A percentile compares a stretch with the other conserved stretches of the same genome.
These are phyloP conservation scores for Atkinsonella texensis DNA, from an alignment of 2,329 filamentous ascomycete genomes.

Conservation along the genomic window DNA sequence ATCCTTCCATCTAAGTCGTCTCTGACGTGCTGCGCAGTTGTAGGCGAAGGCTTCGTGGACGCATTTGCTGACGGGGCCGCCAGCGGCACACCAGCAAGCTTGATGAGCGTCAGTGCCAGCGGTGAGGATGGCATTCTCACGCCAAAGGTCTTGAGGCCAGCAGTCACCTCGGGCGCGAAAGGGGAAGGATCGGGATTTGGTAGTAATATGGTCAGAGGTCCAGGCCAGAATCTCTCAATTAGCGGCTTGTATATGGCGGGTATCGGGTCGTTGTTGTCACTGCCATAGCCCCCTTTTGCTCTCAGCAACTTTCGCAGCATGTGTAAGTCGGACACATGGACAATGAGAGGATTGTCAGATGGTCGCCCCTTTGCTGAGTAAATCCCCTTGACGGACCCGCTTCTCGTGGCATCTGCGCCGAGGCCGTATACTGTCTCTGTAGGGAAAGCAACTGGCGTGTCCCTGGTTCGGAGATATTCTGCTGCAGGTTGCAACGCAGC, in stretches of 20 bases:
- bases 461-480: conserved; percentile 47
- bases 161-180: conserved; percentile 85
- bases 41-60: conserved; percentile 85
- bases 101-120: conserved; percentile 80
- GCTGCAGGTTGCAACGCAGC: conserved; percentile 51
- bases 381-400: conserved; percentile 75
- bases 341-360: conserved; percentile 88
- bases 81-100: conserved; percentile 63
- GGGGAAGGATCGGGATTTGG: conserved; percentile 57
- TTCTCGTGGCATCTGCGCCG: conserved; percentile 88
- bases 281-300: conserved; percentile 10
- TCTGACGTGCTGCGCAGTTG: conserved; percentile 76
- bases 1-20: conserved; percentile 77
- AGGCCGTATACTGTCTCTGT: conserved; percentile 97
- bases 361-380: conserved; percentile 84
- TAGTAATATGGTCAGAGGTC: conserved; percentile 81
- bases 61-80: conserved; percentile 92
- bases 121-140: conserved; percentile 78
- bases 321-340: conserved; percentile 71
- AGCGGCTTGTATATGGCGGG: conserved; percentile 67
- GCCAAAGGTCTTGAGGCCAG: conserved; percentile 73
- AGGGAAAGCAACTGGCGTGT: conserved; percentile 82
- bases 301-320: conserved; percentile 58
- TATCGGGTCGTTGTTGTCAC: conserved; percentile 34
- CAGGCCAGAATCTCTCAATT: conserved; percentile 83